A percentile compares a stretch with the other conserved stretches of the same genome.
Evolutionary conservation across 129 eudicot species (phyloP).

Genomic region (Chrysanthemum seticuspe): DNA sequence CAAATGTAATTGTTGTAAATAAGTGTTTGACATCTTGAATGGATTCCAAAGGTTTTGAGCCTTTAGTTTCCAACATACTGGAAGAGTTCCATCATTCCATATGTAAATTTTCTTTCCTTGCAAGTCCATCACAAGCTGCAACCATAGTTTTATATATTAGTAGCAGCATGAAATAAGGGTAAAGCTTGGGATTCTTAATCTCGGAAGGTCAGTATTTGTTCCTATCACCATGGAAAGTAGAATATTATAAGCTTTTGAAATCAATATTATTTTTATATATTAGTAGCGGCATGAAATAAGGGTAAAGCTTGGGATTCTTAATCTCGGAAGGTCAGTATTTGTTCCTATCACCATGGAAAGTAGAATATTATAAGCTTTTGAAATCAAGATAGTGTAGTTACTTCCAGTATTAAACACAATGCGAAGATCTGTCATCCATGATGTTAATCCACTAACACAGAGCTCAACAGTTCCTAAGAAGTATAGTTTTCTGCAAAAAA

Average conservation of each 20-base stretch:
- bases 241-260: neutral
- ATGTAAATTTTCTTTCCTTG: neutral
- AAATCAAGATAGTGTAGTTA: neutral
- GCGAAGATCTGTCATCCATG: neutral
- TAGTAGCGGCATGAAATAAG: neutral
- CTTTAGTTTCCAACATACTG: neutral
- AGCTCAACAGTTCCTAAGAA: neutral
- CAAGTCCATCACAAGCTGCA: neutral
- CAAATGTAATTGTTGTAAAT: conserved; percentile 7
- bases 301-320: neutral
- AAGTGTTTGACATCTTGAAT: conserved; percentile 16
- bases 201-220: neutral
- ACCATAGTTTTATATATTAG: neutral
- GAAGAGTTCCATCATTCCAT: neutral
- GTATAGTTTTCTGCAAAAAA: neutral
- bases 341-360: neutral
- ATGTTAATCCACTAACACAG: neutral
- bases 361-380: neutral
- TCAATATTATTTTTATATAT: neutral
- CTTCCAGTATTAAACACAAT: neutral
- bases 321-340: neutral
- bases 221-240: neutral
- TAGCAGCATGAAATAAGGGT: neutral
- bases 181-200: neutral
- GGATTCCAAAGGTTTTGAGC: conserved; percentile 5